These are phyloP conservation scores for Pyrenopolyporus hunteri DNA, from an alignment of 495 filamentous ascomycete species.

Conservation along the genomic window DNA sequence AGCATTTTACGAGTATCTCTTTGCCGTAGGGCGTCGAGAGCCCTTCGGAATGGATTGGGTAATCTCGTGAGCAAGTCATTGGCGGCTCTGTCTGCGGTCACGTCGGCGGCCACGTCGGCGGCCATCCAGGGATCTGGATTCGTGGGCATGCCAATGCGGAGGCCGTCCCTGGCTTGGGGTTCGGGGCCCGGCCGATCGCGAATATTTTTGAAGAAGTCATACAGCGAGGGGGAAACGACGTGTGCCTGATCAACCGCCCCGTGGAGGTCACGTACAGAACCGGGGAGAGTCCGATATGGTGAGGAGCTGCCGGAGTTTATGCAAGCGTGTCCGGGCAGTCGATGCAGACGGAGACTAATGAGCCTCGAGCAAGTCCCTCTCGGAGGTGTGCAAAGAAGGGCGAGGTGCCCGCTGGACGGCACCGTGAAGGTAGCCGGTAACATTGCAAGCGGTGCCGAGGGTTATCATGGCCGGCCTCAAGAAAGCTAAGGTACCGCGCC, in stretches of 20 bases:
- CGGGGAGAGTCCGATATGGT: background rate
- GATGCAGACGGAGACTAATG: conserved; percentile 26
- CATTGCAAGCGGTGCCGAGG: conserved; percentile 18
- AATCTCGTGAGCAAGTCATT: background rate
- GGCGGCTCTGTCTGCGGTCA: too few relatives aligned
- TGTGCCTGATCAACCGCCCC: background rate
- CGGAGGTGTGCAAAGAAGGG: conserved; percentile 16
- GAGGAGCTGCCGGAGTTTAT: background rate
- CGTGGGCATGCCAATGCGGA: background rate
- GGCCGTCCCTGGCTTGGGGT: background rate
- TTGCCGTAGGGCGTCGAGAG: conserved; percentile 25
- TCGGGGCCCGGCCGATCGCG: background rate
- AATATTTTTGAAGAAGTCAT: conserved; percentile 11
- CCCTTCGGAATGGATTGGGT: conserved; percentile 15
- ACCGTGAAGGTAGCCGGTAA: conserved; percentile 8
- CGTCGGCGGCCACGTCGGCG: too few relatives aligned
- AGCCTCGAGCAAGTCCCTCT: conserved; percentile 30
- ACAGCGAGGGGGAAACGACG: background rate
- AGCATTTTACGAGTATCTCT: conserved; percentile 33
- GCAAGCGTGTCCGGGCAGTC: conserved; percentile 5
- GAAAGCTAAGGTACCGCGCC: too few relatives aligned
- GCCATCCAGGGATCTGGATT: background rate
- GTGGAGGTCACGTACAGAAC: background rate
- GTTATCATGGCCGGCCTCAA: conserved; percentile 6
- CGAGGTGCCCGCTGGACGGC: conserved; percentile 11